These are phyloP conservation scores for Lyophyllum decastes DNA, from an alignment of 768 basidiomycete species.

Conservation along the genomic window DNA sequence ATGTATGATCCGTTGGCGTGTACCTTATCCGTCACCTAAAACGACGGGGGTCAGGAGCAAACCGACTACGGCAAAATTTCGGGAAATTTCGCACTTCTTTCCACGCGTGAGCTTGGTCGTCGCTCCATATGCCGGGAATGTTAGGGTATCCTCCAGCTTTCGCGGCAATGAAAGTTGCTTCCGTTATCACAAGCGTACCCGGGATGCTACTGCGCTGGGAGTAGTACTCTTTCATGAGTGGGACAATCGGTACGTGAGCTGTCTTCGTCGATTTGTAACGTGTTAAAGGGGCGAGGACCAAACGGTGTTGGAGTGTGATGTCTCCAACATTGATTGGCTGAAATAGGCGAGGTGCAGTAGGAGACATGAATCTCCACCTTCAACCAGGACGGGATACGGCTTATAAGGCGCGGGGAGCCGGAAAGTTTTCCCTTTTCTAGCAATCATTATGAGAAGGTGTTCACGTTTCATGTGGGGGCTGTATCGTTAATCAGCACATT, in stretches of 20 bases:
- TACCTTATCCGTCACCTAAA: conserved; percentile 35
- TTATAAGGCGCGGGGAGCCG: not conserved
- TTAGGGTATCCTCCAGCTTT: conserved; percentile 49
- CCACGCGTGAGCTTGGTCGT: conserved; percentile 61
- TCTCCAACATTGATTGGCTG: conserved; percentile 39
- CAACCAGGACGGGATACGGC: not conserved
- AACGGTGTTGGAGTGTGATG: conserved; percentile 39
- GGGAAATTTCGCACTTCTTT: conserved; percentile 43
- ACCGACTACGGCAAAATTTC: not conserved
- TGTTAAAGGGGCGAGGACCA: conserved; percentile 41
- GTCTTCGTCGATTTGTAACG: conserved; percentile 14
- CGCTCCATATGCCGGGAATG: conserved; percentile 67
- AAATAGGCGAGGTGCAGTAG: conserved; percentile 29
- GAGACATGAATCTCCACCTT: not conserved
- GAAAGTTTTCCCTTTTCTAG: too few relatives aligned
- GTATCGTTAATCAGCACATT: too few relatives aligned
- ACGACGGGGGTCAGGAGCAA: not conserved
- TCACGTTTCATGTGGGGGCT: too few relatives aligned
- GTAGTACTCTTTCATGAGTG: conserved; percentile 36
- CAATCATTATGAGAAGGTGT: too few relatives aligned
- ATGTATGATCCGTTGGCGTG: conserved; percentile 52
- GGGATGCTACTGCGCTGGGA: conserved; percentile 34
- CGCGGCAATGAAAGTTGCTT: conserved; percentile 47
- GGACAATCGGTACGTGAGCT: conserved; percentile 26
- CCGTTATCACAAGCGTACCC: conserved; percentile 46